These are phyloP conservation scores for Monotropa hypopitys DNA, from an alignment of 179 eudicot species.

Conservation along the genomic window DNA sequence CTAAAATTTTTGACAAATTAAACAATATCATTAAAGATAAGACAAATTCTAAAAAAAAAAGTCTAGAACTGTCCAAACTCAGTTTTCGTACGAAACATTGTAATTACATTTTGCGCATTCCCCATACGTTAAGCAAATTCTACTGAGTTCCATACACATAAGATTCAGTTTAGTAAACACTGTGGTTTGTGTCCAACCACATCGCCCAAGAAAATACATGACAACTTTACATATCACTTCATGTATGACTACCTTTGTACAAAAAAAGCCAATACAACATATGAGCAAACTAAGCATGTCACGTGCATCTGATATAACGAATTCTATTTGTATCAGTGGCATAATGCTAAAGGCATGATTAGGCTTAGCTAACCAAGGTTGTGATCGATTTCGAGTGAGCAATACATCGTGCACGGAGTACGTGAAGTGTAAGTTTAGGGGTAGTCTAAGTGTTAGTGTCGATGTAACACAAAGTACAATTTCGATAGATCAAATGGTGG, in stretches of 20 bases:
- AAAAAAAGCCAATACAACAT: neutral
- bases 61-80: neutral
- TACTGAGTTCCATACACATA: neutral
- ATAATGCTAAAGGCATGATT: neutral
- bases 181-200: neutral
- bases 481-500: too few species aligned
- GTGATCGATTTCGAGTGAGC: neutral
- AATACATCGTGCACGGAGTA: neutral
- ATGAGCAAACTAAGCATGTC: neutral
- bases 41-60: neutral
- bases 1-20: neutral
- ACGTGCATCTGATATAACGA: neutral
- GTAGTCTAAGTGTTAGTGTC: too few species aligned
- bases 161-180: neutral
- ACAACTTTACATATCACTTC: neutral
- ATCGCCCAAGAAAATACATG: neutral
- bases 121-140: neutral
- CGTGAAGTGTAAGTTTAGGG: too few species aligned
- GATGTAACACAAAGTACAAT: too few species aligned
- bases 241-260: neutral
- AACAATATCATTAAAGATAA: slow-evolving; percentile 5
- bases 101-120: neutral
- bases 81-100: neutral
- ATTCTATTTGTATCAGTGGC: neutral
- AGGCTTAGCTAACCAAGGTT: neutral